A percentile compares a stretch with the other conserved stretches of the same genome.
phyloP scores from a whole-genome alignment of 345 rosid species.

The Syzygium jambos region DNA sequence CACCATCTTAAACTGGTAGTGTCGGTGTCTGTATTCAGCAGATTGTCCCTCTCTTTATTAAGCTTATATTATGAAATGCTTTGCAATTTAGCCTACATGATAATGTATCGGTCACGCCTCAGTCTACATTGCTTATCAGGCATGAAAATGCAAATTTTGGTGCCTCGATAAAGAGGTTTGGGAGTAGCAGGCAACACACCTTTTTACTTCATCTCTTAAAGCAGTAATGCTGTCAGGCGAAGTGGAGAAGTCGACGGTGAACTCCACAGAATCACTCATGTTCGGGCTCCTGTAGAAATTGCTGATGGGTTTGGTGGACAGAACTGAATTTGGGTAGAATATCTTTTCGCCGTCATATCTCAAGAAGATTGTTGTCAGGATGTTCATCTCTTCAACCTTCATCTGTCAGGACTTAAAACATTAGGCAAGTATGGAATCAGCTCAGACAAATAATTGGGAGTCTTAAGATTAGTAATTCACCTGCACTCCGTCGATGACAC shows the following conservation, averaged over 20 bases:
- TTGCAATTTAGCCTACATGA: background rate
- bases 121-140: background rate
- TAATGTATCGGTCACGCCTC: background rate
- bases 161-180: background rate
- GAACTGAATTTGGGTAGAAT: slow-evolving; percentile 51
- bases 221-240: slow-evolving; percentile 42
- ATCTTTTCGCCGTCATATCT: slow-evolving; percentile 67
- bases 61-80: background rate
- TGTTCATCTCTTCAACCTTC: slow-evolving; percentile 81
- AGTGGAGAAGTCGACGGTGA: slow-evolving; percentile 49
- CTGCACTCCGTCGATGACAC: slow-evolving; percentile 77
- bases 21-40: background rate
- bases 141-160: background rate
- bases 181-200: slow-evolving; percentile 23
- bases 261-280: slow-evolving; percentile 67
- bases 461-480: slow-evolving; percentile 14
- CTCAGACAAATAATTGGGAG: background rate
- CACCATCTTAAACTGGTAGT: background rate
- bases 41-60: background rate
- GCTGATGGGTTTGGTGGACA: slow-evolving; percentile 54
- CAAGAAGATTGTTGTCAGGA: slow-evolving; percentile 60
- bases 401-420: slow-evolving; percentile 25
- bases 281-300: slow-evolving; percentile 75
- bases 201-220: slow-evolving; percentile 39
- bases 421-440: background rate